Conservation (phyloP, 2,329 filamentous ascomycete species). For the Calonectria pseudoturangicola region DNA sequence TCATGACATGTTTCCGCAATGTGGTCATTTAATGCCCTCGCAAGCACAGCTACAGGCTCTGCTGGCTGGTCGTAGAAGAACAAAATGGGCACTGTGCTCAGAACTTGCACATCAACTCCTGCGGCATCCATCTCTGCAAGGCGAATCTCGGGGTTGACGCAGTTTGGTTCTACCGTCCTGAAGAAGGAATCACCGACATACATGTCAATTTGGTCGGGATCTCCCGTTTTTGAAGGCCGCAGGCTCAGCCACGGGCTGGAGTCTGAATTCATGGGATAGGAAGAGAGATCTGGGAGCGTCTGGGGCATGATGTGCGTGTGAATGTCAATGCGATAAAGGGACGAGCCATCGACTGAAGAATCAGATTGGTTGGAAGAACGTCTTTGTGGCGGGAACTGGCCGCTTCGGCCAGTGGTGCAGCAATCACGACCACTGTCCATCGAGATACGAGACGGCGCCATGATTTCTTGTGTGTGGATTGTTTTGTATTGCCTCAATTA, state of each 20-base stretch:
- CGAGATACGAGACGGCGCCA: conserved; percentile 19
- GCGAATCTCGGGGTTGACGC: conserved; percentile 8
- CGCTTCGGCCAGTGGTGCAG: conserved; percentile 16
- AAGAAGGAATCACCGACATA: conserved; percentile 9
- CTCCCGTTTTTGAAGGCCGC: conserved; percentile 5
- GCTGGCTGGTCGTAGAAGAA: conserved; percentile 19
- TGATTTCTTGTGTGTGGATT: background rate
- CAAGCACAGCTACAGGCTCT: background rate
- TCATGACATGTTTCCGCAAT: background rate
- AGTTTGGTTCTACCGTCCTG: conserved; percentile 24
- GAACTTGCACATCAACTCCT: conserved; percentile 12
- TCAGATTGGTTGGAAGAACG: background rate
- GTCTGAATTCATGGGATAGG: conserved; percentile 8
- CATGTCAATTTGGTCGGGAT: conserved; percentile 18
- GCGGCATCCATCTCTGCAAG: conserved; percentile 9
- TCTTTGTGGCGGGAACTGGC: background rate
- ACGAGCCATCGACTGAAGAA: conserved; percentile 1
- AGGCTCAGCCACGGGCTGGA: conserved; percentile 16
- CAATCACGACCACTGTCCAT: conserved; percentile 15
- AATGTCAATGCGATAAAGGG: conserved; percentile 20
- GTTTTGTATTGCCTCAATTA: background rate
- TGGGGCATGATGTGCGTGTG: conserved; percentile 21
- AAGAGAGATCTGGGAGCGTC: conserved; percentile 6
- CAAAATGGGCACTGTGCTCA: conserved; percentile 10
- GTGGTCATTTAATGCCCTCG: conserved; percentile 11